Evolutionary conservation across 1,139 yeast species (phyloP), one percentile per base, ranked within the genome.

Genomic region (Suhomyces coccinellae): DNA sequence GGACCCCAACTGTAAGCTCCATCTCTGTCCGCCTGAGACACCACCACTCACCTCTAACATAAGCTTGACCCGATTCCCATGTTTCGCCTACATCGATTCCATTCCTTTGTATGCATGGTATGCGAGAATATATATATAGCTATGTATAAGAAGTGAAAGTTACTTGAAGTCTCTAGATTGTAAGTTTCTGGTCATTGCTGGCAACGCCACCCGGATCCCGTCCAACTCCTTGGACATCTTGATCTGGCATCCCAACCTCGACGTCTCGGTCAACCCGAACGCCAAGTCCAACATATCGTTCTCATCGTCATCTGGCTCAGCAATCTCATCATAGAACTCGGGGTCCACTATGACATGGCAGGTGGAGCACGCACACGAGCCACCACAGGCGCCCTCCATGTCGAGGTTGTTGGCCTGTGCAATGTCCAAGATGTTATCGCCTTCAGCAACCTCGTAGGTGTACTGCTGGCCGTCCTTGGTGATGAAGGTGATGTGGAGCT

Each of bases 311-410:
- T 85, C 89, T 0, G 99, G 99, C 63, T 93, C 99, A 24, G 95
- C 96, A 55, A 93, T 80, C 48, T 73, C 80, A 61, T 93, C 99
- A 66, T 89, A 93, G 62, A 72, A 90, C 38, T 86, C 97, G 1
- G 99, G 99, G 62, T 93, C 99, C 33, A 93, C 90, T 42, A 93
- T 93, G 47, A 93, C 85, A 68, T 93, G 99, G 64, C 99, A 93
- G 0, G 99, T 93, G 3, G 97, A 90, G 63, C 99, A 93, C 1
- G 99, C 99, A 73, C 99, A 93, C 2, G 97, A 89, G 2, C 99
- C 99, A 31, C 99, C 99, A 68, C 99, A 93, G 0, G 99, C 99
- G 38, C 99, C 96, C 63, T 93, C 99, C 91, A 93, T 90, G 57
- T 93, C 99, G 50, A 93, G 69, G 57, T 90, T 86, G 61, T 91